These are phyloP conservation scores for Exserohilum rostratum DNA, from an alignment of 2,329 filamentous ascomycete species.

Conservation along the genomic window DNA sequence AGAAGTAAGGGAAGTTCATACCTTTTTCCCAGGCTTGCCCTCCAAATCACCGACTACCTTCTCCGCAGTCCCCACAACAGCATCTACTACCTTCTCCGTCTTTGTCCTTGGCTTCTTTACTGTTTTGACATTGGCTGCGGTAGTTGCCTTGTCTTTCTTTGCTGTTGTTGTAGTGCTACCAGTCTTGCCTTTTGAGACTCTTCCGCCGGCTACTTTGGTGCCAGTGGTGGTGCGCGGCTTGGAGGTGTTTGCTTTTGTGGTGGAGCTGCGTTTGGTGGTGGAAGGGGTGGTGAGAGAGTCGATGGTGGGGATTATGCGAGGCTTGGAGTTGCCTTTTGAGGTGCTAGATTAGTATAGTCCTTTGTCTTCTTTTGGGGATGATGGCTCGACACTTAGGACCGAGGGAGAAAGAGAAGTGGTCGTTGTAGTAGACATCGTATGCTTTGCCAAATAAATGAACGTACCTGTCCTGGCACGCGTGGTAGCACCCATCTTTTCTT, in stretches of 20 bases:
- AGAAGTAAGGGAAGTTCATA: conserved; percentile 12
- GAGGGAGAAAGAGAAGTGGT: background rate
- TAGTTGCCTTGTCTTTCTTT: conserved; percentile 6
- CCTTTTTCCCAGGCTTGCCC: conserved; percentile 40
- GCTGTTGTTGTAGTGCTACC: conserved; percentile 11
- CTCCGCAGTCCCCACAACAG: conserved; percentile 29
- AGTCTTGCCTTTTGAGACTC: conserved; percentile 44
- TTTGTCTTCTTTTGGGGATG: conserved; percentile 41
- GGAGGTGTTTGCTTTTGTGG: conserved; percentile 47
- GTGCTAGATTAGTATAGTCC: background rate
- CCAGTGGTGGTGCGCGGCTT: conserved; percentile 43
- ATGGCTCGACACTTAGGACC: background rate
- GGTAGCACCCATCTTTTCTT: conserved; percentile 25
- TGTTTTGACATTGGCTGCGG: conserved; percentile 28
- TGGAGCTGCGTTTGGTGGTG: conserved; percentile 51
- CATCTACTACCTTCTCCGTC: conserved; percentile 37
- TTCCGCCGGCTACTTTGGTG: conserved; percentile 16
- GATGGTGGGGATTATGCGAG: conserved; percentile 58
- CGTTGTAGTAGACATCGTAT: too few relatives aligned
- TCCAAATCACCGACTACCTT: conserved; percentile 32
- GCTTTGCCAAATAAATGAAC: background rate
- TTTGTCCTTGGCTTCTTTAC: conserved; percentile 35
- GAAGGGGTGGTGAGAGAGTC: conserved; percentile 52
- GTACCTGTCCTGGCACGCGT: conserved; percentile 45
- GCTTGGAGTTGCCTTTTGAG: conserved; percentile 49